Evolutionary conservation across 2,329 filamentous ascomycete genomes (phyloP), one percentile per base, ranked within the genome.

Genomic region (Cladosporium oxysporum): DNA sequence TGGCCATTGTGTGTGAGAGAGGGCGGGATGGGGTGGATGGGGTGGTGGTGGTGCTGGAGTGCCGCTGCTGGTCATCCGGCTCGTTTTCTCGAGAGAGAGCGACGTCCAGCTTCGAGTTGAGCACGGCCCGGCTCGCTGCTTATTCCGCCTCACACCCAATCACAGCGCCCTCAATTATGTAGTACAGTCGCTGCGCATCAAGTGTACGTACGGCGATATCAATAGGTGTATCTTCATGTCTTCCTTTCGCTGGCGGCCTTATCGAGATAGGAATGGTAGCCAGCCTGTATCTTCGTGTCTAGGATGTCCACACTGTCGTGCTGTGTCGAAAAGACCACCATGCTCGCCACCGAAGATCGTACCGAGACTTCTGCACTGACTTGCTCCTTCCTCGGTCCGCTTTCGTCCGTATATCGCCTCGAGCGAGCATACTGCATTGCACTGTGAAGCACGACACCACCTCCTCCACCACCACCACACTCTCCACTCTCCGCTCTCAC

Each of bases 1-100:
- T 97, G 80, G 80, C 77, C 64, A 57, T 57, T 63, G 58, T 70
- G 62, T 69, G 70, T 65, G 72, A 72, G 68, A 72, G 76, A 70
- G 72, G 72, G 72, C 72, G 47, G 44, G 52, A 50, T 53, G 62
- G 52, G 35, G 23, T 41, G 47, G 26, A 26, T 74, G 82, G 82
- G 78, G 79, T 80, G 81, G 78, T 63, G 68, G 35, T 59, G 57
- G n/a, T 41, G 65, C 49, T 65, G 69, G 62, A 66, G 50, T 63
- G 61, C 55, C 65, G 61, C 31, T 58, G 61, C 31, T 58, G 33
- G 61, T 63, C 59, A 44, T 62, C 64, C 53, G 57, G 41, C 44
- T 47, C 28, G 37, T 50, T 53, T 62, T 62, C 59, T 59, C 57
- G 23, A 47, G 41, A 21, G 23, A 26, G 58, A 61, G 58, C 28